These are phyloP conservation scores for Podila minutissima DNA, from an alignment of 192 early-diverging fungal species.

Conservation along the genomic window DNA sequence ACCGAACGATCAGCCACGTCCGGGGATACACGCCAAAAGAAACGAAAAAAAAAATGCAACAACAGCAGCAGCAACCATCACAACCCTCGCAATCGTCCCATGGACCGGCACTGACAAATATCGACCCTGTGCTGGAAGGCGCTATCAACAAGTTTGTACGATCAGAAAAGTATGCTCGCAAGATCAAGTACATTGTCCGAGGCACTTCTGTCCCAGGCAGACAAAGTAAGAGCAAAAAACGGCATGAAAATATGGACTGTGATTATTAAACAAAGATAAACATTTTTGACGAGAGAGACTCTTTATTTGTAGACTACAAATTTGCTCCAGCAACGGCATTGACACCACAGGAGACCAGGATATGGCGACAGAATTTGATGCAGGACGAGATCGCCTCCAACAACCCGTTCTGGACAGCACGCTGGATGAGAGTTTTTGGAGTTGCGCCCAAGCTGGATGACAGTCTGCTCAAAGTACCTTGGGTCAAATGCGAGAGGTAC, in stretches of 20 bases:
- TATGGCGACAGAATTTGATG: slow-evolving; percentile 39
- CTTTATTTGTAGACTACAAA: slow-evolving; percentile 29
- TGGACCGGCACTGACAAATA: slow-evolving; percentile 10
- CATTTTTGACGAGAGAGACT: not conserved
- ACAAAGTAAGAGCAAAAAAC: slow-evolving; percentile 26
- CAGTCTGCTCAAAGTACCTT: slow-evolving; percentile 47
- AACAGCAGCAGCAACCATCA: slow-evolving; percentile 19
- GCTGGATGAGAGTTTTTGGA: slow-evolving; percentile 50
- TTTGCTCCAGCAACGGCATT: slow-evolving; percentile 39
- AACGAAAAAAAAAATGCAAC: not conserved
- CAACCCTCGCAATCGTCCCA: not conserved
- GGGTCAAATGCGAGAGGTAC: slow-evolving; percentile 50
- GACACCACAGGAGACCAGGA: slow-evolving; percentile 29
- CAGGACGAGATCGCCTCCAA: slow-evolving; percentile 45
- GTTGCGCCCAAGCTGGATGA: slow-evolving; percentile 38
- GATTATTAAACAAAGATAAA: no score
- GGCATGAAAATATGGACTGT: not conserved
- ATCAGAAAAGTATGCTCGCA: slow-evolving; percentile 47
- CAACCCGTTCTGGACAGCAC: slow-evolving; percentile 47
- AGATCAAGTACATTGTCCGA: slow-evolving; percentile 40
- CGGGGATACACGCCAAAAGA: not conserved
- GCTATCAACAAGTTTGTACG: slow-evolving; percentile 45
- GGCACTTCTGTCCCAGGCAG: slow-evolving; percentile 37
- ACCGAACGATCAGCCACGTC: not conserved
- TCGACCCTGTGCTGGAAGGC: slow-evolving; percentile 32